Evolutionary conservation across 495 filamentous ascomycete species (phyloP), one percentile per base, ranked within the genome.

Genomic region (Podospora comata): DNA sequence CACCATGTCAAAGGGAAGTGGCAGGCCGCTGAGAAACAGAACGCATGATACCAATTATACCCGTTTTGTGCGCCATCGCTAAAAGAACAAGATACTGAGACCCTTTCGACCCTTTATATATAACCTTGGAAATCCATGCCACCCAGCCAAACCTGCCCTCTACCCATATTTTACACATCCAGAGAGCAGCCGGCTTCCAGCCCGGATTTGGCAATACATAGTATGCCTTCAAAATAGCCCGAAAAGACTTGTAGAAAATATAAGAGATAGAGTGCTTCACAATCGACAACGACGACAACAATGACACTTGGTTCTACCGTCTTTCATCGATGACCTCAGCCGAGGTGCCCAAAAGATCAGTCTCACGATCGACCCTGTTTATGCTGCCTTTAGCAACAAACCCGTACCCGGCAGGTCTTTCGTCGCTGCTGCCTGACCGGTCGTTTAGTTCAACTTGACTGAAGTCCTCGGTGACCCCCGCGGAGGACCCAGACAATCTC

Each of bases 371-470:
- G n/a, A 87, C 82, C 34, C 80, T 79, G 69, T 78, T 86, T 39
- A 86, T 83, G 68, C 83, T 87, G 66, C 91, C 88, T 32, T 92
- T 89, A 48, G 90, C 81, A n/a, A 94, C 92, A 71, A 88, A 89
- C 0, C 92, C 91, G 72, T 89, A 83, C 72, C 84, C 91, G 3
- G 89, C 85, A 3, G 89, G 87, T 34, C 86, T 84, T 54, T 91
- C 90, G 11, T 81, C 73, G 59, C 58, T 19, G 53, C 62, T 13
- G 68, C 71, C 30, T 60, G 60, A 66, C 65, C 7, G 73, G 70
- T 66, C 79, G 64, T 65, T 56, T 48, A 72, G 34, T 27, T 80
- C 69, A 71, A 81, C 56, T 64, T 74, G 74, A 69, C 68, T 75
- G 65, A 79, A 79, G 7, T 80, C 82, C 19, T 81, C 82, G 5